Evolutionary conservation across 768 basidiomycete genomes (phyloP).

Genomic region (Lactarius evosmus): DNA sequence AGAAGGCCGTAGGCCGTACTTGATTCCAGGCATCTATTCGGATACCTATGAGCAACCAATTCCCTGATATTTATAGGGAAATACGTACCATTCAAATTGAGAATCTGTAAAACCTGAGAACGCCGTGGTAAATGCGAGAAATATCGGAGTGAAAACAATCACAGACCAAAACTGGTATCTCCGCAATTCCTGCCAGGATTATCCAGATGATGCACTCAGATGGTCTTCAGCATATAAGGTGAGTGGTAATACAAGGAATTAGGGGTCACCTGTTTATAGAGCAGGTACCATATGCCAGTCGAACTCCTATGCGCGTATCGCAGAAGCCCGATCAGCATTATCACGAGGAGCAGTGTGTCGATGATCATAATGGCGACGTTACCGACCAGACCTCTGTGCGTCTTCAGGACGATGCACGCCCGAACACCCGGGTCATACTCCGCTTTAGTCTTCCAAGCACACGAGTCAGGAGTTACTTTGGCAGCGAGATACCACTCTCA

Average conservation of each 20-base stretch:
- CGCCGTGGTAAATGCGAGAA: neutral
- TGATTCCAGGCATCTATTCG: constrained; percentile 13
- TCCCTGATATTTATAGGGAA: no score
- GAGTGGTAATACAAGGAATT: neutral
- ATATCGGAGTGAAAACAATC: neutral
- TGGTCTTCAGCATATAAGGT: neutral
- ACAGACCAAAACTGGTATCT: constrained; percentile 1
- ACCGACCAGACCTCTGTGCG: neutral
- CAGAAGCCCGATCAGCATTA: neutral
- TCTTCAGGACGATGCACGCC: neutral
- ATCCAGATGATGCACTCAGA: constrained; percentile 9
- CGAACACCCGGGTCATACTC: neutral
- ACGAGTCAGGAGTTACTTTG: neutral
- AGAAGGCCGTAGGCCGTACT: neutral
- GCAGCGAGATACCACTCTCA: neutral
- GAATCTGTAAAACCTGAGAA: constrained; percentile 4
- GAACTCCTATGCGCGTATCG: neutral
- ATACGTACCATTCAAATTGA: constrained; percentile 14
- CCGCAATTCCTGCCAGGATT: neutral
- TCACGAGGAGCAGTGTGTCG: neutral
- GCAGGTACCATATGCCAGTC: neutral
- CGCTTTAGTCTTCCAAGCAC: neutral
- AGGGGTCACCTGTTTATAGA: neutral
- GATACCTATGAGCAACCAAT: neutral
- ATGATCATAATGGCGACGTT: neutral